Evolutionary conservation across 2,329 filamentous ascomycete genomes (phyloP).

Genomic region (Didymella pomorum): DNA sequence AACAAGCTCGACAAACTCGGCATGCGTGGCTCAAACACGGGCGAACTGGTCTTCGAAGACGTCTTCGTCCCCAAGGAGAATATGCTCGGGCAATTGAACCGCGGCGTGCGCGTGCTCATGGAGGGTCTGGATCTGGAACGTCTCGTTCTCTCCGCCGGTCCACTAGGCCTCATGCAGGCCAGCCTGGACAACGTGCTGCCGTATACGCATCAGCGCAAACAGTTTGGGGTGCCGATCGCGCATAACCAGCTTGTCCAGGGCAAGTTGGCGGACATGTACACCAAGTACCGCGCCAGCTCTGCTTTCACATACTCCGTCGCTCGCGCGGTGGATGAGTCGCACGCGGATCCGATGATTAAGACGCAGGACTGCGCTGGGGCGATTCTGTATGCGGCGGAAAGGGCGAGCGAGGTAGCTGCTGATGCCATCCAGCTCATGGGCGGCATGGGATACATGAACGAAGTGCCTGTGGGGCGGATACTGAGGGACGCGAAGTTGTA

Average conservation of each 20-base stretch:
- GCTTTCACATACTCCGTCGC: constrained; percentile 90
- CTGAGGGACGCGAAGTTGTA: constrained; percentile 83
- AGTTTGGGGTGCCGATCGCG: constrained; percentile 86
- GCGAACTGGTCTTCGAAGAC: constrained; percentile 88
- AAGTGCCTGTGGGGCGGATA: constrained; percentile 88
- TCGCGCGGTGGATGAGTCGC: constrained; percentile 69
- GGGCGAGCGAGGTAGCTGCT: constrained; percentile 84
- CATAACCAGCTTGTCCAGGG: constrained; percentile 94
- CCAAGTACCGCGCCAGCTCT: constrained; percentile 82
- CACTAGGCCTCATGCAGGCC: constrained; percentile 93
- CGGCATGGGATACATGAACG: constrained; percentile 95
- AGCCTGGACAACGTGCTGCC: constrained; percentile 85
- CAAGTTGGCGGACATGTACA: constrained; percentile 97
- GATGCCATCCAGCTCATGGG: constrained; percentile 93
- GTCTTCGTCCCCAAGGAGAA: constrained; percentile 89
- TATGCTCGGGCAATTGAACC: constrained; percentile 79
- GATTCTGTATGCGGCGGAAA: constrained; percentile 90
- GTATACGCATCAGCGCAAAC: constrained; percentile 86
- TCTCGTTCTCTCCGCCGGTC: constrained; percentile 88
- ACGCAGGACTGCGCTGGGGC: constrained; percentile 95
- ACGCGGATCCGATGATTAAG: constrained; percentile 65
- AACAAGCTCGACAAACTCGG: constrained; percentile 97
- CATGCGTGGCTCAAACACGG: constrained; percentile 96
- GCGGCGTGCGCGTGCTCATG: constrained; percentile 91
- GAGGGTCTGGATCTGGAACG: constrained; percentile 94